Evolutionary conservation across 306 rosid species (phyloP).

Genomic region (Corylus americana): DNA sequence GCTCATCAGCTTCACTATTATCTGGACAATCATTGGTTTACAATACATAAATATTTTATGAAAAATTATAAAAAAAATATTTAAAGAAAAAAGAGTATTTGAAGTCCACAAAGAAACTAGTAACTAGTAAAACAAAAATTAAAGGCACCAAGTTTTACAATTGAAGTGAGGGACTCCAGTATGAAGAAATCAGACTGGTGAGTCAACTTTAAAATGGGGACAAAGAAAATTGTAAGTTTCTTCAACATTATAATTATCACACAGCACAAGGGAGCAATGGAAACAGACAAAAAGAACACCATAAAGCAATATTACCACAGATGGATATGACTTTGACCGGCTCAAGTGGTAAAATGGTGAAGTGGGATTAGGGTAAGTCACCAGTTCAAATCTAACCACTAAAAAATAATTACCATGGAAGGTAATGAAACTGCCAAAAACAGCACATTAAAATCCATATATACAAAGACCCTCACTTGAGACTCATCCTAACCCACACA

Average conservation of each 20-base stretch:
- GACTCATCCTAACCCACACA: background rate
- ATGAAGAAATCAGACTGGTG: background rate
- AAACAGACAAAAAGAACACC: background rate
- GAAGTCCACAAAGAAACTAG: background rate
- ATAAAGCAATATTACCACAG: background rate
- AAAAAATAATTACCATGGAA: background rate
- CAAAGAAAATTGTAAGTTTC: background rate
- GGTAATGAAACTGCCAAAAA: background rate
- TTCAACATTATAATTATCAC: background rate
- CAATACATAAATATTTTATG: constrained; percentile 20
- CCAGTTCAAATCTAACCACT: background rate
- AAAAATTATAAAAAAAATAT: background rate
- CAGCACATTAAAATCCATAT: background rate
- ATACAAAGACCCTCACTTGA: background rate
- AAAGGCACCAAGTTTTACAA: background rate
- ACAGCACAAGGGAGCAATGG: background rate
- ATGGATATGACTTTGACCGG: constrained; percentile 1
- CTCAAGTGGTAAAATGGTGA: background rate
- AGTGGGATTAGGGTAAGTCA: background rate
- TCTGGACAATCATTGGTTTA: constrained; percentile 50
- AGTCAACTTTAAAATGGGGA: background rate
- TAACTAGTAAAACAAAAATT: background rate
- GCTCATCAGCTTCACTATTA: constrained; percentile 63
- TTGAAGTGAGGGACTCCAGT: background rate
- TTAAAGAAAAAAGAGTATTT: constrained; percentile 12